Conservation (phyloP, 495 filamentous ascomycete species). For the Collariella sp. region DNA sequence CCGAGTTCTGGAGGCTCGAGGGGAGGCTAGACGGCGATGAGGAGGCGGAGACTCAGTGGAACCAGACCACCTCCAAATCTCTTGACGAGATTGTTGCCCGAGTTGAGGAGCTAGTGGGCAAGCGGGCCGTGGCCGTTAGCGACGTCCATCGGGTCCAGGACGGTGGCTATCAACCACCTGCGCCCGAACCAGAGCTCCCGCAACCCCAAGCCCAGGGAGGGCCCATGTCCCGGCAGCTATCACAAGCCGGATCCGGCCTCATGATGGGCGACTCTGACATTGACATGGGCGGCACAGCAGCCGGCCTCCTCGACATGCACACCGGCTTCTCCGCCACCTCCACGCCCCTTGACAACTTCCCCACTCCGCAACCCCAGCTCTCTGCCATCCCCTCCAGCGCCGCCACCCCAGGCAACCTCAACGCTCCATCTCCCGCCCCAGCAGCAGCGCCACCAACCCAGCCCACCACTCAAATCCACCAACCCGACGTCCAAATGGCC, state of each 20-base stretch:
- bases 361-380: constrained; percentile 37
- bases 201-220: constrained; percentile 10
- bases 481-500: constrained; percentile 31
- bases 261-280: constrained; percentile 52
- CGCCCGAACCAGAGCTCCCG: constrained; percentile 34
- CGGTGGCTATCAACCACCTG: constrained; percentile 54
- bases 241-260: constrained; percentile 43
- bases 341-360: constrained; percentile 40
- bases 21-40: constrained; percentile 49
- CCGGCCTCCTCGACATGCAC: constrained; percentile 55
- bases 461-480: constrained; percentile 7
- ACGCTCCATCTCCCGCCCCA: constrained; percentile 26
- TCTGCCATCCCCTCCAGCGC: constrained; percentile 37
- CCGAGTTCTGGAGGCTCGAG: constrained; percentile 58
- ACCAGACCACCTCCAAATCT: constrained; percentile 42
- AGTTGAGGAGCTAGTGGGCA: constrained; percentile 49
- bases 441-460: constrained; percentile 16
- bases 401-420: constrained; percentile 38
- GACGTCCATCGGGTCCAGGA: constrained; percentile 60
- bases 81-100: constrained; percentile 54
- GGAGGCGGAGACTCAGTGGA: constrained; percentile 30
- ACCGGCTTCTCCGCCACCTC: constrained; percentile 46
- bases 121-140: constrained; percentile 48
- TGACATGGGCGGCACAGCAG: constrained; percentile 56
- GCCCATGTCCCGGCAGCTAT: constrained; percentile 38